Evolutionary conservation across 345 rosid species (phyloP).

Genomic region (Moricandia moricandioides): DNA sequence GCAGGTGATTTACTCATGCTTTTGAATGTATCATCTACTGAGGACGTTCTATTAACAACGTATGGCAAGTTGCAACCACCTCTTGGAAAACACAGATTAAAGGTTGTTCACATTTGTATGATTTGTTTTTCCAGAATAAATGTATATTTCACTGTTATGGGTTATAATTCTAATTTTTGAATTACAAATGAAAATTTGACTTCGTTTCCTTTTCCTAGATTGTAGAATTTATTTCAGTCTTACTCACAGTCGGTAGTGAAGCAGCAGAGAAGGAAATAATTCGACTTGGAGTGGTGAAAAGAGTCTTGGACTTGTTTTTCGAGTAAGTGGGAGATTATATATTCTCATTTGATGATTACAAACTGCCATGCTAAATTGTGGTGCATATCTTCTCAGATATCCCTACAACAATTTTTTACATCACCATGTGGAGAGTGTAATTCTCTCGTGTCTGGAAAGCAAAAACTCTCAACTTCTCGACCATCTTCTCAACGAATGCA

Average conservation of each 20-base stretch:
- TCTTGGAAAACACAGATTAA: slow-evolving; percentile 86
- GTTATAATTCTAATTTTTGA: slow-evolving; percentile 12
- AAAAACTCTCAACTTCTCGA: slow-evolving; percentile 57
- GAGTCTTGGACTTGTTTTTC: slow-evolving; percentile 74
- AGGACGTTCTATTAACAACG: slow-evolving; percentile 61
- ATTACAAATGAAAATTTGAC: background rate
- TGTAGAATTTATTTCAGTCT: slow-evolving; percentile 87
- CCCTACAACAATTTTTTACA: slow-evolving; percentile 93
- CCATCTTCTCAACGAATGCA: slow-evolving; percentile 71
- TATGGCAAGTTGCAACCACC: slow-evolving; percentile 95
- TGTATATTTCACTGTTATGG: slow-evolving; percentile 1
- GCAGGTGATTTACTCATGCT: slow-evolving; percentile 84
- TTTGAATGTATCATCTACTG: slow-evolving; percentile 64
- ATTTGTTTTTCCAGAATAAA: background rate
- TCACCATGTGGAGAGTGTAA: slow-evolving; percentile 79
- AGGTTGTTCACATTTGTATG: slow-evolving; percentile 34
- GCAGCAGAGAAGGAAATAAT: slow-evolving; percentile 82
- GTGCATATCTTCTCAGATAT: slow-evolving; percentile 57
- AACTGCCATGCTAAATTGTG: slow-evolving; percentile 30
- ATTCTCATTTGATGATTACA: slow-evolving; percentile 10
- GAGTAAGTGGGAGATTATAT: slow-evolving; percentile 55
- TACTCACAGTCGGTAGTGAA: slow-evolving; percentile 74
- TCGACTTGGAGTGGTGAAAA: slow-evolving; percentile 63
- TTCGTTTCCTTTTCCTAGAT: slow-evolving; percentile 50
- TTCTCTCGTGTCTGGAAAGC: slow-evolving; percentile 81